Evolutionary conservation across 192 early-diverging fungal species (phyloP), one percentile per base, ranked within the genome.

Genomic region (Rhizoclosmatium sp.): DNA sequence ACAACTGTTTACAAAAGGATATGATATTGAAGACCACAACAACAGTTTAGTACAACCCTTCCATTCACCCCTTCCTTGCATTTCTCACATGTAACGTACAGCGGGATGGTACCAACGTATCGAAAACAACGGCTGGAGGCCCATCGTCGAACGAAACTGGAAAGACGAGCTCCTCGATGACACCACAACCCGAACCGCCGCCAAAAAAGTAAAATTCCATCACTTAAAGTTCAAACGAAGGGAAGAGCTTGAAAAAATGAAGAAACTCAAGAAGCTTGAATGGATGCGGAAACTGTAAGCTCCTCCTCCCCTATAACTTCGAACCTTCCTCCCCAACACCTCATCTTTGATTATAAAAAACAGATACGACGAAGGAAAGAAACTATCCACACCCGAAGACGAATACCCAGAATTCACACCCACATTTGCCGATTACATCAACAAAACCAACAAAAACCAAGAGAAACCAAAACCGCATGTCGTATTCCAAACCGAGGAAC

Each of bases 71-170:
- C 51, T 21, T 56, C 54, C 54, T 56, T n/a, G 10, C 54, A 14
- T 56, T 56, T 56, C 54, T 56, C 54, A 56, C 19, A 9, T 56
- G 54, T 9, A 9, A 56, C 10, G 54, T 14, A 56, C 39, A 82
- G 85, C 66, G 41, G 85, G 83, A 39, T 91, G 90, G 90, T 91
- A 91, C 76, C 69, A 80, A 40, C 75, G 90, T 51, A 46, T 86
- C 31, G 90, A 91, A 73, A 87, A 87, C 71, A 91, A 91, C 71
- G 90, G 86, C 3, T 91, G 90, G 90, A 75, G 90, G 47, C 85
- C 90, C 4, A 87, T 91, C 2, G 72, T 83, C n/a, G 87, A 90
- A 59, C 61, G 79, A 1, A 66, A 64, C 23, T 80, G 79, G 79
- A n/a, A 54, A 12, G 65, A 75, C 59, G 64, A 74, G 23, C n/a